Base-by-base conservation (phyloP, 2,329 filamentous ascomycete species). In the Monosporascus sp. region DNA sequence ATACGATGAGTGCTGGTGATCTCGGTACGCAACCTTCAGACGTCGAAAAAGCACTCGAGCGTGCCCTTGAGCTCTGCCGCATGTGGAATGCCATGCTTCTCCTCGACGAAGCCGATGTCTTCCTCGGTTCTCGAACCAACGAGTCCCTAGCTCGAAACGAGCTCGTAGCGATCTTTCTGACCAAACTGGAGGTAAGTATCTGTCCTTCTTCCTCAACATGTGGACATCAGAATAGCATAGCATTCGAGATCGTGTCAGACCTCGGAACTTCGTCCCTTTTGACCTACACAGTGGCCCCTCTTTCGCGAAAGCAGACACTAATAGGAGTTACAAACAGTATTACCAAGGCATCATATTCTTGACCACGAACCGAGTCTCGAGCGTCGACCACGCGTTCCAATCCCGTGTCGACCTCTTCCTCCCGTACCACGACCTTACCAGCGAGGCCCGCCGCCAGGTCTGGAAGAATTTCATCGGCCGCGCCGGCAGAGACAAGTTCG, bases 41-140 rank as follows among this genome's bases (percentile, higher is more conserved):
- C 1, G 68, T 75, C 17, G 71, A 76, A 56, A 50, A 56, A 8
- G 56, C 58, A 2, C 63, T 71, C 0, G 63, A 65, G 4, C 66
- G 65, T 18, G 68, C 71, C 0, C 61, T 72, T 1, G 63, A 63
- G 8, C 67, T 74, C 3, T 68, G 74, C 47, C 49, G 58, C 8
- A 59, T 73, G 37, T 76, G 74, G 73, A 67, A 71, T 48, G 71
- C 70, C 2, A 70, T 77, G 56, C 64, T 77, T 2, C 65, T 78
- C 0, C 60, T 75, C 1, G 73, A 75, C 46, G 73, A 76, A 51
- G 70, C 70, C 0, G 73, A 75, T 44, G 69, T 76, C 1, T 77
- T 76, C 54, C 64, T 77, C 6, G 64, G 64, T 8, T 62, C 65
- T 14, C 61, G 72, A 5, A 67, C 63, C 0, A 55, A 60, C 7